Evolutionary conservation across 2,329 filamentous ascomycete species (phyloP).

Genomic region (Aspergillus clavatus): DNA sequence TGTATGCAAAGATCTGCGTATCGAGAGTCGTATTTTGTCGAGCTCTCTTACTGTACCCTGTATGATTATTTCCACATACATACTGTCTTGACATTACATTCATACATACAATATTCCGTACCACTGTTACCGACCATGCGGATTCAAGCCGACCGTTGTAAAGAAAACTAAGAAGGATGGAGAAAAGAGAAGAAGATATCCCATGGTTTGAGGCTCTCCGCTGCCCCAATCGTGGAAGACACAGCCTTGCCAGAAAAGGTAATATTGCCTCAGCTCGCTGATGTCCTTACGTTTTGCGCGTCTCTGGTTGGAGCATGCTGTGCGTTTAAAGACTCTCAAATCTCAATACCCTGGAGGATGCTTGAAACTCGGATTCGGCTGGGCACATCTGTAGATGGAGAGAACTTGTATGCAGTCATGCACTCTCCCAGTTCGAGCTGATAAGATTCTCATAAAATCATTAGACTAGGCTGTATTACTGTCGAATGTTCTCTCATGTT

Average conservation of each 20-base stretch:
- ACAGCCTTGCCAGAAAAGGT: slow-evolving; percentile 20
- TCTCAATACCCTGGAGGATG: neutral
- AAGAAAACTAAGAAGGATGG: neutral
- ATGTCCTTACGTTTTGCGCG: slow-evolving; percentile 11
- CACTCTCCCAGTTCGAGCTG: too few species aligned
- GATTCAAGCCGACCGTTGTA: neutral
- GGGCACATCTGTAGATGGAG: too few species aligned
- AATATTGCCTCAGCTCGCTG: slow-evolving; percentile 18
- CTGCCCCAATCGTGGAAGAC: slow-evolving; percentile 14
- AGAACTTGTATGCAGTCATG: too few species aligned
- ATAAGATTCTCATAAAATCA: too few species aligned
- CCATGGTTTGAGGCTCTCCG: slow-evolving; percentile 31
- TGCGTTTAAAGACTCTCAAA: neutral
- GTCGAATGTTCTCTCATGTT: too few species aligned
- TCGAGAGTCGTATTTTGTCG: slow-evolving; percentile 1
- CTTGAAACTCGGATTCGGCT: neutral
- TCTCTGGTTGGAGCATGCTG: slow-evolving; percentile 12
- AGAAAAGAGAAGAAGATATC: slow-evolving; percentile 10
- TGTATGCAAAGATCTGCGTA: neutral
- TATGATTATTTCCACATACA: neutral
- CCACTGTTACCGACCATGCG: neutral
- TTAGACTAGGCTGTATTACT: too few species aligned
- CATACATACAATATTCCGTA: neutral
- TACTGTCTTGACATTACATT: neutral
- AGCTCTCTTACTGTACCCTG: neutral